These are phyloP conservation scores for Trapa bicornis DNA, from an alignment of 345 rosid species.

Conservation along the genomic window DNA sequence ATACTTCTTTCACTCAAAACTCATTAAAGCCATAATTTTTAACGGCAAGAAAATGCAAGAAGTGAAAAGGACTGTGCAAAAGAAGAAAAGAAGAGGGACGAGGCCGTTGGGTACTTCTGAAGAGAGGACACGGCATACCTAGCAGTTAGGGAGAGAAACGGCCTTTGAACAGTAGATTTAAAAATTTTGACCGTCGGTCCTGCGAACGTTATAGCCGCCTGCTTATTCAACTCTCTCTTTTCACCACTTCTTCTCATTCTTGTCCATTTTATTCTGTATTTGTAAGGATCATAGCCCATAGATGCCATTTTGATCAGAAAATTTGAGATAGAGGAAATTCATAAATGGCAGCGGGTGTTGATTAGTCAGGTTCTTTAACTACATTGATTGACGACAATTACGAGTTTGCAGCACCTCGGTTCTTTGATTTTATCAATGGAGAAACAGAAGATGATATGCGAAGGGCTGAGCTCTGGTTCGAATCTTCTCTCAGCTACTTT, in stretches of 20 bases:
- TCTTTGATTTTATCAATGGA: slow-evolving; percentile 60
- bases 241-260: not conserved
- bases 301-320: slow-evolving; percentile 5
- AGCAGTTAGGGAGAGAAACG: slow-evolving; percentile 23
- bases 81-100: slow-evolving; percentile 10
- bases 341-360: slow-evolving; percentile 7
- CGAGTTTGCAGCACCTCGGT: slow-evolving; percentile 84
- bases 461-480: slow-evolving; percentile 87
- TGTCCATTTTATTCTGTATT: not conserved
- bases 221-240: slow-evolving; percentile 5
- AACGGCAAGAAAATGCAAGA: no score
- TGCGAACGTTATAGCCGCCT: slow-evolving; percentile 19
- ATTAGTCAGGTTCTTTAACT: slow-evolving; percentile 15
- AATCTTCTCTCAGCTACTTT: slow-evolving; percentile 39
- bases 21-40: no score
- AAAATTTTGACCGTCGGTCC: slow-evolving; percentile 60
- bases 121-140: not conserved
- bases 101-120: slow-evolving; percentile 6
- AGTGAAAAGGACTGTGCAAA: no score
- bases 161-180: slow-evolving; percentile 13
- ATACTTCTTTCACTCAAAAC: no score
- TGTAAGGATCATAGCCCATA: not conserved
- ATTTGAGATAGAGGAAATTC: not conserved
- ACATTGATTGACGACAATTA: slow-evolving; percentile 46
- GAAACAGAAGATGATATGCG: slow-evolving; percentile 57